Percentiles rank a stretch among this genome's conserved stretches.
These are phyloP conservation scores for Parafenestella ontariensis DNA, from an alignment of 2,329 filamentous ascomycete genomes.

Conservation along the genomic window DNA sequence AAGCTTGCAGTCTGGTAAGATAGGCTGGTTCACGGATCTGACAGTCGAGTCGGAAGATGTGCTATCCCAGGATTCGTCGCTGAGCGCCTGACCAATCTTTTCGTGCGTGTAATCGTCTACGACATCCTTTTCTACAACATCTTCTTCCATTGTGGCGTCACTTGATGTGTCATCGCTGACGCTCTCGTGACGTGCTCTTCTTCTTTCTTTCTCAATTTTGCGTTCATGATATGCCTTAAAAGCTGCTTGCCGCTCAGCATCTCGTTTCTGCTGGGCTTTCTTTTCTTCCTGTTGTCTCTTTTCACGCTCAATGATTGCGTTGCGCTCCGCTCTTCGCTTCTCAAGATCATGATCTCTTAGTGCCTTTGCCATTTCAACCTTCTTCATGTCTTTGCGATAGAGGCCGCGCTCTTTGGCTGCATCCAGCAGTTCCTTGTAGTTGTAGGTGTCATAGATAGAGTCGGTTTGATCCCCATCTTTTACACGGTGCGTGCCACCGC, in stretches of 20 bases:
- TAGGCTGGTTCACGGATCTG: neutral
- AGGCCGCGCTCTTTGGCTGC: conserved; percentile 26
- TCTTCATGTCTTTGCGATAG: conserved; percentile 42
- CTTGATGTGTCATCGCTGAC: conserved; percentile 21
- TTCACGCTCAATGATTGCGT: conserved; percentile 15
- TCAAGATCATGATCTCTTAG: conserved; percentile 28
- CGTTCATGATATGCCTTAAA: conserved; percentile 9
- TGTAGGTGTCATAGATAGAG: conserved; percentile 39
- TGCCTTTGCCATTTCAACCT: conserved; percentile 32
- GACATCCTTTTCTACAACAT: neutral
- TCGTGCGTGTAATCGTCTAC: conserved; percentile 5
- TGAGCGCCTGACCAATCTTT: conserved; percentile 17
- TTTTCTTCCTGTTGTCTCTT: conserved; percentile 15
- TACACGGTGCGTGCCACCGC: conserved; percentile 41
- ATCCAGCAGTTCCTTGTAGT: conserved; percentile 28
- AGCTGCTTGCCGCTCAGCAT: conserved; percentile 1
- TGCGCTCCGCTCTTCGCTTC: conserved; percentile 10
- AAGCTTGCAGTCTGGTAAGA: conserved; percentile 22
- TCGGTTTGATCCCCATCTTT: conserved; percentile 34
- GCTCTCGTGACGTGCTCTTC: conserved; percentile 17
- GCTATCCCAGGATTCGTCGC: conserved; percentile 30
- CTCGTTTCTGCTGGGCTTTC: conserved; percentile 15
- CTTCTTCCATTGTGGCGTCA: conserved; percentile 1
- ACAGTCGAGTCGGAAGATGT: conserved; percentile 19
- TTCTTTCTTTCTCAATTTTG: conserved; percentile 12